Base-by-base conservation (phyloP, 768 basidiomycete genomes). In the Strobilomyces echinocephalus region DNA sequence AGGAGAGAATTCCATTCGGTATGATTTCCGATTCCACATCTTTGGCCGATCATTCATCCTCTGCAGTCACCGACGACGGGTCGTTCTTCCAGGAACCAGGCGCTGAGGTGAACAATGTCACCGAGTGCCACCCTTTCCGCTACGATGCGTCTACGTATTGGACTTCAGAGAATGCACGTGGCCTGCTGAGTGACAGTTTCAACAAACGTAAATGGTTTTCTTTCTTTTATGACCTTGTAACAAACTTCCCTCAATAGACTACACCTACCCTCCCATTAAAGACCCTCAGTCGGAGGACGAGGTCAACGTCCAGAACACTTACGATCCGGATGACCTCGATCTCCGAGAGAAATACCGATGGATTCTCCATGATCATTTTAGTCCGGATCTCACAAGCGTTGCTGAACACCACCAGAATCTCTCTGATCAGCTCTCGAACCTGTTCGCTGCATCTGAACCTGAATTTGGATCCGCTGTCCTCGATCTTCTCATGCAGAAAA, bases 181-280 rank as follows among this genome's bases (percentile, higher is more conserved):
- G 57, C 20, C 30, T 62, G 5, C 40, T 53, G 33, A 7, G 5
- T 6, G 45, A 42, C 3, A 44, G 30, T 10, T 16, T 9, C 0
- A 26, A 52, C 4, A 62, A 60, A 44, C 52, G 61, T 60, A 21
- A 7, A 57, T 14, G 6, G 5, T 40, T 44, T 45, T 15, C n/a
- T n/a, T 8, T 30, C 20, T 7, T 4, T 10, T 5, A 11, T 9
- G 14, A 38, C 3, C 14, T 5, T 8, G 5, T 34, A 15, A 49
- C 30, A 11, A 50, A 43, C 1, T 1, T 16, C 15, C 3, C 31
- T 44, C 1, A 15, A 52, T 34, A 62, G 61, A 63, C 36, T 62
- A 62, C 48, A 60, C 61, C 9, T 62, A 62, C 28, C 61, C 61
- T 30, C 28, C 50, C 8, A 63, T 62, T 34, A 54, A 8, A 9